Base-by-base conservation (phyloP, 2,329 filamentous ascomycete genomes). In the Penicillium sp. region DNA sequence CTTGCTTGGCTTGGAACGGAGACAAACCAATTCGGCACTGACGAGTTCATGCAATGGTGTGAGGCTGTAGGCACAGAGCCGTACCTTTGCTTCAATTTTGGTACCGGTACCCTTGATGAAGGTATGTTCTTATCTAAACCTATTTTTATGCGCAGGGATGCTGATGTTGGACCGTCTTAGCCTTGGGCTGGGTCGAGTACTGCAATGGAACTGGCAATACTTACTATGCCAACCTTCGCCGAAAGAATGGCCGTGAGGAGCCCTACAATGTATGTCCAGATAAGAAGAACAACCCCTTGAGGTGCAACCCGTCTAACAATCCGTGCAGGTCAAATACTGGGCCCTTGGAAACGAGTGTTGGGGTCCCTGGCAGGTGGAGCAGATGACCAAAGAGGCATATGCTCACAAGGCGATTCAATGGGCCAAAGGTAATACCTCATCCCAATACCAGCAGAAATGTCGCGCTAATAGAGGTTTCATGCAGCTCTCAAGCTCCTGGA, bases 41-140 rank as follows among this genome's bases (percentile, higher is more conserved):
- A 94, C 70, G 90, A 94, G 76, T 94, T 94, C 73, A 84, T 94
- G 81, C 81, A 86, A 62, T 93, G 89, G 89, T 90, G 89, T 60
- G 80, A 86, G 61, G 77, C 83, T 10, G 83, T 91, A 8, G 84
- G 84, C 25, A 88, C 89, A 0, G 87, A 92, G 76, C 90, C 90
- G 5, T 94, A 91, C 70, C 79, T 94, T 39, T 87, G 84, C 59
- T 77, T 94, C 54, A 94, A 94, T 76, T 87, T 94, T 71, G 90
- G 89, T 54, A 94, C 90, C 3, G 89, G 88, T 58, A 82, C 79
- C 18, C 67, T 82, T 16, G 78, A 80, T 54, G 80, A 82, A 77
- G 79, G 79, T 81, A 60, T 32, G 34, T 18, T 32, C 9, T n/a
- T 12, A 18, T 7, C 32, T 13, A n/a, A 34, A n/a, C 27, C 10